phyloP scores from a whole-genome alignment of 768 basidiomycete species.

The Clitopilus passeckerianus region DNA sequence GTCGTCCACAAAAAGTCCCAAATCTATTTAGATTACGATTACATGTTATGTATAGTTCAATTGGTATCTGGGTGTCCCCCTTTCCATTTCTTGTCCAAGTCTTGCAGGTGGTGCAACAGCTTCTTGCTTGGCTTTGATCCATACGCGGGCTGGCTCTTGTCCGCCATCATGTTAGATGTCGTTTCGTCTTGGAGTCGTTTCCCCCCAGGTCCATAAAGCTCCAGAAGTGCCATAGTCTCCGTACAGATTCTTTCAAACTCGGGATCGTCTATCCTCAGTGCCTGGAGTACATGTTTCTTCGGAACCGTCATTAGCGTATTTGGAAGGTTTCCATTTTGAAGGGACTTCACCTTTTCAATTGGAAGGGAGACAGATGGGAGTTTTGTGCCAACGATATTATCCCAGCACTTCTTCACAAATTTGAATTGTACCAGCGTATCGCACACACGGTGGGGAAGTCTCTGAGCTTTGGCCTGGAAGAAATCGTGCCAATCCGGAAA shows the following conservation, averaged over 20 bases:
- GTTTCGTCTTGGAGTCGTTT: conserved; percentile 40
- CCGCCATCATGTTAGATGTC: conserved; percentile 47
- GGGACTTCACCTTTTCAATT: background rate
- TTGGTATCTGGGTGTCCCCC: conserved; percentile 17
- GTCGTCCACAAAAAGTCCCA: background rate
- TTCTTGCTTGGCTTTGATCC: conserved; percentile 42
- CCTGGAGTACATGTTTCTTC: conserved; percentile 50
- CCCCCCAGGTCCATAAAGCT: conserved; percentile 54
- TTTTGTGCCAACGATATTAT: conserved; percentile 40
- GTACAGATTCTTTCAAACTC: conserved; percentile 42
- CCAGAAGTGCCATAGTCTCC: conserved; percentile 46
- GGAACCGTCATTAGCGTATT: background rate
- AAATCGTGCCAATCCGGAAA: conserved; percentile 42
- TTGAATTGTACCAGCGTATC: conserved; percentile 44
- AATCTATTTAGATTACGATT: background rate
- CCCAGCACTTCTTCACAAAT: conserved; percentile 46
- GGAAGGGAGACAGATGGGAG: conserved; percentile 11
- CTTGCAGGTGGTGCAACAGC: conserved; percentile 43
- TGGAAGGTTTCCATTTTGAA: background rate
- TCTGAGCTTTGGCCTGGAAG: conserved; percentile 33
- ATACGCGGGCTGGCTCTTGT: conserved; percentile 33
- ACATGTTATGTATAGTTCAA: background rate
- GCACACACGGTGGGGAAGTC: conserved; percentile 28
- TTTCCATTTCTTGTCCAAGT: conserved; percentile 42
- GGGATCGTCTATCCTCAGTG: conserved; percentile 37